Evolutionary conservation across 352 stramenopile genomes (phyloP), one percentile per base, ranked within the genome.

Genomic region (Globisporangium nagaii): DNA sequence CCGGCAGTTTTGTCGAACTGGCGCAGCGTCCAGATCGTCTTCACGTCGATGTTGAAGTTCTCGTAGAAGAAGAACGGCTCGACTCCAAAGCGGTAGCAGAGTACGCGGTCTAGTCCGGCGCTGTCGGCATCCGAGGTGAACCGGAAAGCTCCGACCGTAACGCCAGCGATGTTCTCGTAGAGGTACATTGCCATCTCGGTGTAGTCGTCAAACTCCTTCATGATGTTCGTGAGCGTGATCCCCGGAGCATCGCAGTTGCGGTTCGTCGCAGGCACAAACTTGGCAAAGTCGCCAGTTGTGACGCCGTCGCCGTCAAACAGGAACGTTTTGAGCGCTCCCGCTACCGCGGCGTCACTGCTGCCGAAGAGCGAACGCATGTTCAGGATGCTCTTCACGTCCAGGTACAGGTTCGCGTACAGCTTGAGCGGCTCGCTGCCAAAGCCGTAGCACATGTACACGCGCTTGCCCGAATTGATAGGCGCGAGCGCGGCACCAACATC

Each of bases 161-260:
- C 62, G 0, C 55, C 60, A 1, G 51, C 40, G 6, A 73, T 67
- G 35, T 74, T 78, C 37, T 85, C 71, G 41, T 89, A 89, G 34
- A 89, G n/a, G 53, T 80, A 87, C 58, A 87, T 78, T 3, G 75
- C 72, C 74, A 86, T 87, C 32, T 87, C 74, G 5, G 54, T 35
- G 12, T 66, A 69, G 27, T 87, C 68, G 27, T 89, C 79, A 36
- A 83, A 89, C 35, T 87, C 74, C 32, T 84, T 85, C 22, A 79
- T 70, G 25, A 87, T 68, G 25, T 86, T 86, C 7, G 63, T 32
- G 2, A 87, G 59, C 10, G 64, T 60, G 31, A 85, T 63, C 0
- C 79, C 79, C 0, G 66, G 65, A 1, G 30, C 36, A 4, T 62
- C 63, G 43, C 79, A 89, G 37, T 75, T 70, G 10, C 30, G 44